phyloP scores from a whole-genome alignment of 768 basidiomycete genomes.

The Leccinum uliginosum region DNA sequence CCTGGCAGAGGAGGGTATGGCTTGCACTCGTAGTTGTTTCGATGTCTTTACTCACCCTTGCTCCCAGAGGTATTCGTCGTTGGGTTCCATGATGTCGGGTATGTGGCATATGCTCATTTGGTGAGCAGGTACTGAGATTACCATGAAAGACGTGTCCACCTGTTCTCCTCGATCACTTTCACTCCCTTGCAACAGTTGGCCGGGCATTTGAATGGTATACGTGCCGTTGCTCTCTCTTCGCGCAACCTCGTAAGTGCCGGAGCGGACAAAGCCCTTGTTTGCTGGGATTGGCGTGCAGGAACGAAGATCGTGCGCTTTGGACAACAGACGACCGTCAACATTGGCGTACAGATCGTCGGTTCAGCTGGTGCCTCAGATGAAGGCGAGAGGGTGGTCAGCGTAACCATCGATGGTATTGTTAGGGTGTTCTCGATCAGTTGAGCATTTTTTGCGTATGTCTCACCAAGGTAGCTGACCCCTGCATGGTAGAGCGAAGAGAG shows the following conservation, averaged over 20 bases:
- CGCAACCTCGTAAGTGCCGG: constrained; percentile 85
- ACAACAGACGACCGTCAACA: constrained; percentile 89
- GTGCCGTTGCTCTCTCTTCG: constrained; percentile 82
- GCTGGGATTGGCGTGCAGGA: constrained; percentile 88
- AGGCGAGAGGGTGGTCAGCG: constrained; percentile 82
- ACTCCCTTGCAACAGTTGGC: constrained; percentile 79
- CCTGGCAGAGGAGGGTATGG: constrained; percentile 67
- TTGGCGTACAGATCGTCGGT: constrained; percentile 81
- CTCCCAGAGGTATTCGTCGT: constrained; percentile 79
- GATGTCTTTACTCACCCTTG: constrained; percentile 4
- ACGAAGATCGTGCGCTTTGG: constrained; percentile 88
- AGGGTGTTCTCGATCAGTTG: constrained; percentile 86
- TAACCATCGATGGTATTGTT: constrained; percentile 90
- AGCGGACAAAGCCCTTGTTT: constrained; percentile 67
- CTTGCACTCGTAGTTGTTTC: constrained; percentile 8
- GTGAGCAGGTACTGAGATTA: not conserved
- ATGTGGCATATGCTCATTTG: constrained; percentile 22
- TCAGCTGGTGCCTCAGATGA: constrained; percentile 40
- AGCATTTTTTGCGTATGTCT: constrained; percentile 26
- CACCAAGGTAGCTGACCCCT: constrained; percentile 3
- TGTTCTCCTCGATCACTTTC: constrained; percentile 83
- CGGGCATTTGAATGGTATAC: constrained; percentile 85
- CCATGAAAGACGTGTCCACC: constrained; percentile 67
- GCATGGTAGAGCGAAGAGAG: constrained; percentile 53
- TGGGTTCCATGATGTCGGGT: constrained; percentile 92